Percentiles rank a stretch among this genome's conserved stretches.
phyloP scores from a whole-genome alignment of 352 stramenopile species.

The Globisporangium lucens region DNA sequence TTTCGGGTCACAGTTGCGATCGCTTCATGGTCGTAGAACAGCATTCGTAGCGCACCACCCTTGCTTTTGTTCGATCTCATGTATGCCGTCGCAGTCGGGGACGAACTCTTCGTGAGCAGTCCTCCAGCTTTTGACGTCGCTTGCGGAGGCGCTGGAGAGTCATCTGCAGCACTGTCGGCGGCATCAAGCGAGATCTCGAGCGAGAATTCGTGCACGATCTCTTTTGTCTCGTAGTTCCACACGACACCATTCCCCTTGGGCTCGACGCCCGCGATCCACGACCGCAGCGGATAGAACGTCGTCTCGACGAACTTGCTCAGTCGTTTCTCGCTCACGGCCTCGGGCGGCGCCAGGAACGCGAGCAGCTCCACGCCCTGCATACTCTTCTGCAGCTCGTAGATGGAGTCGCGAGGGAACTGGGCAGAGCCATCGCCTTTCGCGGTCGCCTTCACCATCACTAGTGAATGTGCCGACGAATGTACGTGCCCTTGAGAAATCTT shows the following conservation, averaged over 20 bases:
- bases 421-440: neutral
- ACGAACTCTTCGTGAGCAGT: conserved; percentile 39
- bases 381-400: conserved; percentile 58
- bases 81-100: conserved; percentile 46
- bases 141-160: neutral
- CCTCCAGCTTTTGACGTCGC: conserved; percentile 15
- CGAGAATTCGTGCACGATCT: conserved; percentile 59
- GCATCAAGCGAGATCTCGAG: conserved; percentile 39
- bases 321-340: conserved; percentile 70
- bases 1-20: conserved; percentile 46
- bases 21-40: conserved; percentile 77
- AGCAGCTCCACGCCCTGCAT: conserved; percentile 53
- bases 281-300: conserved; percentile 57
- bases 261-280: conserved; percentile 70
- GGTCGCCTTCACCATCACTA: conserved; percentile 5
- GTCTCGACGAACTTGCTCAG: conserved; percentile 61
- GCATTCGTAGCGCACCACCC: conserved; percentile 41
- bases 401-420: conserved; percentile 38
- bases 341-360: conserved; percentile 35
- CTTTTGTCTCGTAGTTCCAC: conserved; percentile 72
- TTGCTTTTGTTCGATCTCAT: conserved; percentile 47
- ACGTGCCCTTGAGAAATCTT: too few relatives aligned
- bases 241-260: conserved; percentile 54
- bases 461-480: neutral
- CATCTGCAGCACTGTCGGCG: conserved; percentile 26